Evolutionary conservation across 768 basidiomycete genomes (phyloP).

Genomic region (Pseudohyphozyma bogoriensis): DNA sequence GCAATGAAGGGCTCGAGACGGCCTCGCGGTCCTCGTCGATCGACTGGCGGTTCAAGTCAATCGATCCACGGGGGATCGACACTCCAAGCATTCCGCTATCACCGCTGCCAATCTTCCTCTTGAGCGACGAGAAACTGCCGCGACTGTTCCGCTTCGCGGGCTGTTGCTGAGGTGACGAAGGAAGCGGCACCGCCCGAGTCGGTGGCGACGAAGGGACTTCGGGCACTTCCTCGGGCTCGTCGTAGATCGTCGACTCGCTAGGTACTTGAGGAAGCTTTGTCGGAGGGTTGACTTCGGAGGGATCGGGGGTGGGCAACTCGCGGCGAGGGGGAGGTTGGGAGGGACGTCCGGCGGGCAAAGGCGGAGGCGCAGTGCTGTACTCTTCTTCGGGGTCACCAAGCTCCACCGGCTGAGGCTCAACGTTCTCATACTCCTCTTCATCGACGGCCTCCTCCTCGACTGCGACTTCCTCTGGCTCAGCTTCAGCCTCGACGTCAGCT

Average conservation of each 20-base stretch:
- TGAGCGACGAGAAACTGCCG: neutral
- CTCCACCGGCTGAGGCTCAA: neutral
- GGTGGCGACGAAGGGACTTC: constrained; percentile 8
- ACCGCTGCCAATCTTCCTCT: too few relatives aligned
- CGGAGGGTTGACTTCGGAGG: neutral
- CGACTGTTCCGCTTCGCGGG: constrained; percentile 11
- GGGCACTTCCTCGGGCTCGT: neutral
- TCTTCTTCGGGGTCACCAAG: neutral
- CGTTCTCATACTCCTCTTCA: neutral
- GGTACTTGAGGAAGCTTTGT: neutral
- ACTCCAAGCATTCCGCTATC: neutral
- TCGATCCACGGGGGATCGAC: constrained; percentile 8
- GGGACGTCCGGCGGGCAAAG: neutral
- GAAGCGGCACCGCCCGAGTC: constrained; percentile 8
- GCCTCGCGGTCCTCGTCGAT: too few relatives aligned
- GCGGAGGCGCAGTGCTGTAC: neutral
- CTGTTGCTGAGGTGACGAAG: neutral
- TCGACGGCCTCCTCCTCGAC: neutral
- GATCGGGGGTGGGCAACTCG: neutral
- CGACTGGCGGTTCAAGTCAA: constrained; percentile 1
- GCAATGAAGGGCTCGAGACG: too few relatives aligned
- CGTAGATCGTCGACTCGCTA: constrained; percentile 1
- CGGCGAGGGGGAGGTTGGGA: neutral
- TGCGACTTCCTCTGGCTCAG: neutral
- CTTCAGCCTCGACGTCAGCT: neutral